Evolutionary conservation across 768 basidiomycete species (phyloP), one percentile per base, ranked within the genome.

Genomic region (Hypholoma sublateritium): DNA sequence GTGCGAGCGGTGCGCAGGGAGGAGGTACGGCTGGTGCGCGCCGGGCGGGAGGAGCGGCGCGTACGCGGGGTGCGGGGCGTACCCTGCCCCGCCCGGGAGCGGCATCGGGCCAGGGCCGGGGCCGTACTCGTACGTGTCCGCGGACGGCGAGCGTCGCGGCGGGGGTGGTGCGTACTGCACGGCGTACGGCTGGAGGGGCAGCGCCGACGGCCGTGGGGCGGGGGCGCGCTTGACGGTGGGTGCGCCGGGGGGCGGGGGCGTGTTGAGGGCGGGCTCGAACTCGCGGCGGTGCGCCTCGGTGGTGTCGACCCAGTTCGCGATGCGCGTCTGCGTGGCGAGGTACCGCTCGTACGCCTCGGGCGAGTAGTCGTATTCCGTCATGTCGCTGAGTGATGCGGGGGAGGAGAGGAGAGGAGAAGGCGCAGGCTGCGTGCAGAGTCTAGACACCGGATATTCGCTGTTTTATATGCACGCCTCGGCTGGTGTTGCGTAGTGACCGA

Each of bases 281-380:
- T 69, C 57, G 6, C 65, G 49, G 41, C 76, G 64, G 59, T 74
- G 69, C 24, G 68, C 68, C 58, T 80, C 75, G 1, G 81, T 84
- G 19, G 79, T 64, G 61, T 73, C 58, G 14, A 83, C 78, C 84
- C 83, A 85, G 61, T 75, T 73, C 0, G 78, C 72, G 5, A 84
- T 77, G 55, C 81, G 77, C 56, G 69, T 49, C 62, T 81, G 81
- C 16, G 74, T 80, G 1, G 74, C 78, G 35, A 78, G 32, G 59
- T 75, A 74, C 4, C 77, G 80, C 53, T 83, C 76, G 66, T 77
- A 77, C 14, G 80, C 82, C 52, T 77, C 82, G 14, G 83, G 82
- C 28, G 82, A 84, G 67, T 75, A 83, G 71, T 84, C 82, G 75
- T 83, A 84, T 68, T 84, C 82, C 2, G 82, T 84, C 82, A 84